Evolutionary conservation across 306 rosid species (phyloP), one percentile per base, ranked within the genome.

Genomic region (Vigna mungo): DNA sequence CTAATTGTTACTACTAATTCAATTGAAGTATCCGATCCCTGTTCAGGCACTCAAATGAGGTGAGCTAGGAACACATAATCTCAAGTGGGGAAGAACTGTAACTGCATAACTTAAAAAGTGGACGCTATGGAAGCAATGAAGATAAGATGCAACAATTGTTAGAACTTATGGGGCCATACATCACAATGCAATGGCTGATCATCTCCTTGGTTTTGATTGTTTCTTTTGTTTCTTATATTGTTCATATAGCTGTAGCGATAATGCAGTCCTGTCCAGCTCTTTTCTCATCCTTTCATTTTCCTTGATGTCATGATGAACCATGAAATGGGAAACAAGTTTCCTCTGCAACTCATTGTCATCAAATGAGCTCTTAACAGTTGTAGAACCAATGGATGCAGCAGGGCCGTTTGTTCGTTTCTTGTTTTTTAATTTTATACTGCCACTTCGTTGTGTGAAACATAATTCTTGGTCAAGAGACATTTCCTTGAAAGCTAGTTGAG

Each of bases 401-500:
- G 56, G 18, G 36, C 36, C 83, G 25, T 72, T 78, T 71, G 77
- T 81, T 81, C 82, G 68, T 75, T 86, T 89, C 82, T 83, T 96
- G 86, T 74, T 85, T 41, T 74, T 84, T 12, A 82, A 67, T 53
- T 87, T 91, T 39, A 76, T 52, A 39, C 43, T 54, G 69, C 77
- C 77, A 49, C 48, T 82, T 58, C 80, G 85, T 18, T 83, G 87
- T 18, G 87, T 83, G 74, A 81, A 84, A 37, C 86, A 84, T 2
- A 88, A 77, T 73, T 88, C 93, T 8, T 77, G 85, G 67, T 89
- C 96, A 25, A 87, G 83, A 58, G 98, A 91, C 80, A 86, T 75
- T 66, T 92, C 95, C 43, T 63, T 82, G 58, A 88, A 86, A 81
- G 98, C 97, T 85, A 87, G 97, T 82, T 61, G 87, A 56, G 98